These are phyloP conservation scores for Clarireedia hainanense DNA, from an alignment of 2,329 filamentous ascomycete species.

Conservation along the genomic window DNA sequence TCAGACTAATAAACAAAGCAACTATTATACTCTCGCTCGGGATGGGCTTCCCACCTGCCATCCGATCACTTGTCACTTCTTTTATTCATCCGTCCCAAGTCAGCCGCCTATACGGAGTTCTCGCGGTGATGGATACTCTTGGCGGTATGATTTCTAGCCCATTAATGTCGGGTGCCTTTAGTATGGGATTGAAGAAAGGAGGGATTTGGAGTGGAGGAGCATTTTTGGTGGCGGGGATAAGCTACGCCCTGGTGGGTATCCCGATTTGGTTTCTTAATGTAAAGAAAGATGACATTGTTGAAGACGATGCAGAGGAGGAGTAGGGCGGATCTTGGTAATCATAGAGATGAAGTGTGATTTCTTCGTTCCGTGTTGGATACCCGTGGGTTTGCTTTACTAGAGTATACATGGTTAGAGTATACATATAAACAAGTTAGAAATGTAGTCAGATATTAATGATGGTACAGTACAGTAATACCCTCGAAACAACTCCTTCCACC, in stretches of 20 bases:
- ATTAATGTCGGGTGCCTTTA: constrained; percentile 39
- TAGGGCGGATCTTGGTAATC: not conserved
- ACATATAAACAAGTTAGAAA: not conserved
- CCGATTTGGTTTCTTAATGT: not conserved
- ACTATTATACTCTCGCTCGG: constrained; percentile 41
- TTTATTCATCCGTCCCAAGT: constrained; percentile 46
- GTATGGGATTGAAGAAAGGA: constrained; percentile 38
- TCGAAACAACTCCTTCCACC: too few relatives aligned
- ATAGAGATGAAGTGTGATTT: not conserved
- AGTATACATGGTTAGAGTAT: not conserved
- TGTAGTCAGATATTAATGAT: too few relatives aligned
- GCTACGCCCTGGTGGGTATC: not conserved
- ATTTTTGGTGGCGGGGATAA: constrained; percentile 28
- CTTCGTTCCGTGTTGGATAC: not conserved
- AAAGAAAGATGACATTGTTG: not conserved
- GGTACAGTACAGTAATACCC: too few relatives aligned
- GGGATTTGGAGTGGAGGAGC: constrained; percentile 43
- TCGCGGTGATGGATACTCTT: constrained; percentile 42
- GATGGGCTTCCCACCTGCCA: constrained; percentile 34
- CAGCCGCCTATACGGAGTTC: constrained; percentile 44
- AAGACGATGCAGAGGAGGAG: not conserved
- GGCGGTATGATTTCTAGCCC: constrained; percentile 41
- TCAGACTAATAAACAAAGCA: constrained; percentile 21
- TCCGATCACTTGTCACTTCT: constrained; percentile 44
- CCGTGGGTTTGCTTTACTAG: not conserved